phyloP scores from a whole-genome alignment of 805 yeast species.

The Candida ponderosae region DNA sequence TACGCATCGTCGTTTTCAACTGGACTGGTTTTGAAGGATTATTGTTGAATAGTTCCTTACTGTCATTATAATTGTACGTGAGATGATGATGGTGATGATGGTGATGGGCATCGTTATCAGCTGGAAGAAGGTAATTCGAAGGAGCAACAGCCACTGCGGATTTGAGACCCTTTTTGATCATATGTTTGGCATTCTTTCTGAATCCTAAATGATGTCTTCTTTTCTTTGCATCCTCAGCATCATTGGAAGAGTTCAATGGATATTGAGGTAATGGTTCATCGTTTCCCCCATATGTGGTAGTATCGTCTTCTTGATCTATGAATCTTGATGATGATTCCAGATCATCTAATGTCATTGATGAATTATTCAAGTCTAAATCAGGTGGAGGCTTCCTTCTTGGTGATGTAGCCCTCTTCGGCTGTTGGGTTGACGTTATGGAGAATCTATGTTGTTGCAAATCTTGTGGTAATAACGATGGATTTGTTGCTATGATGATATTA shows the following conservation, averaged over 20 bases:
- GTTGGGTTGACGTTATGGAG: slow-evolving; percentile 6
- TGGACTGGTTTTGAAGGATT: slow-evolving; percentile 12
- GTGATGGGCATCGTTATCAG: not conserved
- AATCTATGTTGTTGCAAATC: not conserved
- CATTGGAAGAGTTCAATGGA: slow-evolving; percentile 4
- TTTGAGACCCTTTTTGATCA: slow-evolving; percentile 15
- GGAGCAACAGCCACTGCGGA: slow-evolving; percentile 3
- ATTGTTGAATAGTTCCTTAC: not conserved
- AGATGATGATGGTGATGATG: not conserved
- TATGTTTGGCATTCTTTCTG: slow-evolving; percentile 16
- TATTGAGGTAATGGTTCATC: slow-evolving; percentile 15
- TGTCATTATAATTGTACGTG: not conserved
- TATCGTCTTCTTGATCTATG: no score
- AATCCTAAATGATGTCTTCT: slow-evolving; percentile 9
- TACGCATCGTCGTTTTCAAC: slow-evolving; percentile 19
- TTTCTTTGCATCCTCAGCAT: slow-evolving; percentile 2
- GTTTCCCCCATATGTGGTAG: no score
- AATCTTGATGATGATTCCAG: no score
- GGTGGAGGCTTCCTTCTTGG: slow-evolving; percentile 19
- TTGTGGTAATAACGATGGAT: not conserved
- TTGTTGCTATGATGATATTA: not conserved
- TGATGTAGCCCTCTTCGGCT: slow-evolving; percentile 6
- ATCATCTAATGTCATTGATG: no score
- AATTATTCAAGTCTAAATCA: slow-evolving; percentile 1
- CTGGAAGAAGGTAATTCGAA: not conserved